These are phyloP conservation scores for Aspergillus proliferans DNA, from an alignment of 2,329 filamentous ascomycete genomes.

Conservation along the genomic window DNA sequence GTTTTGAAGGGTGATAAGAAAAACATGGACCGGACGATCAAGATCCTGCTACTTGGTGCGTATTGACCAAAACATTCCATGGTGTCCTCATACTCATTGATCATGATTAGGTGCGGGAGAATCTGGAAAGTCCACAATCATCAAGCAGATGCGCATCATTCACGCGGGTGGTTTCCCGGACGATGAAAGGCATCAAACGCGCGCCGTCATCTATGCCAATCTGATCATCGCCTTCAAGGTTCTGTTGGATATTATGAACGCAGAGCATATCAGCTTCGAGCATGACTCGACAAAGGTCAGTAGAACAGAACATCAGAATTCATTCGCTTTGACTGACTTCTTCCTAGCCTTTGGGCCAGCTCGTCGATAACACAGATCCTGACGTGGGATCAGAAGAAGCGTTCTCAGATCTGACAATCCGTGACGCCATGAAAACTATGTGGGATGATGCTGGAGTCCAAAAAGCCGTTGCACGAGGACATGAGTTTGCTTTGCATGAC, in stretches of 20 bases:
- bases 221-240: slow-evolving; percentile 86
- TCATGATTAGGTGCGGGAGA: slow-evolving; percentile 73
- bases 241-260: slow-evolving; percentile 83
- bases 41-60: slow-evolving; percentile 85
- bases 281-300: slow-evolving; percentile 72
- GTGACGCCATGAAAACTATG: slow-evolving; percentile 69
- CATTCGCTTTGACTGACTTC: slow-evolving; percentile 7
- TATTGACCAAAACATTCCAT: slow-evolving; percentile 5
- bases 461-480: slow-evolving; percentile 82
- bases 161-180: slow-evolving; percentile 88
- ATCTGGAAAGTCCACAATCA: slow-evolving; percentile 90
- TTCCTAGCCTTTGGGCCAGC: slow-evolving; percentile 65
- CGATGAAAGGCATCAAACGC: slow-evolving; percentile 85
- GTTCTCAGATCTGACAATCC: slow-evolving; percentile 60
- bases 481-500: slow-evolving; percentile 94
- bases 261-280: slow-evolving; percentile 73
- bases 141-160: slow-evolving; percentile 99
- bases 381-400: slow-evolving; percentile 78
- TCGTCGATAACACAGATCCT: slow-evolving; percentile 65
- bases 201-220: slow-evolving; percentile 93
- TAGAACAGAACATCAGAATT: slow-evolving; percentile 6
- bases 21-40: slow-evolving; percentile 77
- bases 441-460: slow-evolving; percentile 83
- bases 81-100: neutral
- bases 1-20: slow-evolving; percentile 82